Evolutionary conservation across 371 early-diverging fungal genomes (phyloP).

Genomic region (Mycotypha africana): DNA sequence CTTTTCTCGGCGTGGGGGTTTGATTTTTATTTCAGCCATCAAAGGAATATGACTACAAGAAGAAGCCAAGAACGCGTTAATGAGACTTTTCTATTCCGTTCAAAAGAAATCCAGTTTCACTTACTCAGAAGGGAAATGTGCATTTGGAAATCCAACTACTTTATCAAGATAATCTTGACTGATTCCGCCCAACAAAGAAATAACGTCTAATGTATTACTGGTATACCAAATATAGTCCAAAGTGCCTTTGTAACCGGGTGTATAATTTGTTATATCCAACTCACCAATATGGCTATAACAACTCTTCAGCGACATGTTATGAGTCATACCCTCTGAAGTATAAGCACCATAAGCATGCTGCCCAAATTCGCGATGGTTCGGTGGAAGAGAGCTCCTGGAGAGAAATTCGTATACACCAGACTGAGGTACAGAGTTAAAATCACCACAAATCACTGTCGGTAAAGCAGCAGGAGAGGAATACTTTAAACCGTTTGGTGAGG

Average conservation of each 20-base stretch:
- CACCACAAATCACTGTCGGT: conserved; percentile 84
- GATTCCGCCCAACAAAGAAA: conserved; percentile 81
- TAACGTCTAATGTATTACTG: conserved; percentile 63
- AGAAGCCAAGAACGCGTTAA: no score
- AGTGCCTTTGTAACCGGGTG: conserved; percentile 85
- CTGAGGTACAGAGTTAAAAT: conserved; percentile 92
- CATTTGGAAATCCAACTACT: conserved; percentile 92
- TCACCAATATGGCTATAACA: conserved; percentile 72
- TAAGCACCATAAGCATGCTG: conserved; percentile 78
- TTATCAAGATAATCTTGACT: conserved; percentile 73
- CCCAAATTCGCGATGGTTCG: conserved; percentile 81
- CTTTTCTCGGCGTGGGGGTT: conserved; percentile 13
- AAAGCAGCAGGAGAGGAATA: conserved; percentile 35
- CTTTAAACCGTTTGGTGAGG: conserved; percentile 10
- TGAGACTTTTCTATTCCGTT: no score
- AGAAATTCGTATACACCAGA: conserved; percentile 93
- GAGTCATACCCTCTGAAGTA: conserved; percentile 75
- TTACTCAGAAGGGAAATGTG: conserved; percentile 90
- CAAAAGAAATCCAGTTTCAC: conserved; percentile 25
- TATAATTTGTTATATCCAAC: conserved; percentile 94
- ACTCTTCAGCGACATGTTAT: conserved; percentile 73
- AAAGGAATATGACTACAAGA: conserved; percentile 47
- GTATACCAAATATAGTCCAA: conserved; percentile 98
- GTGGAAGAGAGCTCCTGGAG: conserved; percentile 55
- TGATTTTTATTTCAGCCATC: conserved; percentile 49